Conservation (phyloP, 805 yeast genomes). For the Pichia rugopelliculosa region DNA sequence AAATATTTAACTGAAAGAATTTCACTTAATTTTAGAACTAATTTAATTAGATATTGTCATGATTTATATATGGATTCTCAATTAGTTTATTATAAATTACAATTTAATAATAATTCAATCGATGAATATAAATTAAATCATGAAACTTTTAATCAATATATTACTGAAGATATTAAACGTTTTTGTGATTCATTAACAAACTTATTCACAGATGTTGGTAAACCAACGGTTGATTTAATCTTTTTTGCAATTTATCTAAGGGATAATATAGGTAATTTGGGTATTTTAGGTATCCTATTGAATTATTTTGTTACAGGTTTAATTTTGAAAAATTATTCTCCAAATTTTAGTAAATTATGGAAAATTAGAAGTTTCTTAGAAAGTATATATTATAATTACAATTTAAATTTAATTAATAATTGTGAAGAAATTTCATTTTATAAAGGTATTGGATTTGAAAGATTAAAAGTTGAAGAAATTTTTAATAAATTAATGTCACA, state of each 20-base stretch:
- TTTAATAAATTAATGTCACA: constrained; percentile 45
- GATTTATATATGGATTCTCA: constrained; percentile 78
- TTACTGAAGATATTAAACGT: constrained; percentile 75
- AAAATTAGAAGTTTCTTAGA: constrained; percentile 70
- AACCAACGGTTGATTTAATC: constrained; percentile 80
- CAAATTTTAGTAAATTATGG: constrained; percentile 75
- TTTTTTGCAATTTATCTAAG: constrained; percentile 79
- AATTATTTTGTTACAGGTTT: constrained; percentile 79
- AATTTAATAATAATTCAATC: constrained; percentile 42
- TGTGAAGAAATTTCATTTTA: constrained; percentile 93
- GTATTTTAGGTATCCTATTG: constrained; percentile 70
- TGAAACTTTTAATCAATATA: constrained; percentile 77
- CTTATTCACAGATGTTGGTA: constrained; percentile 81
- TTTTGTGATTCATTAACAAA: constrained; percentile 78
- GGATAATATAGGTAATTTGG: constrained; percentile 81
- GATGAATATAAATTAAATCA: constrained; percentile 29
- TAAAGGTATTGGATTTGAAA: constrained; percentile 80
- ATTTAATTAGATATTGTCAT: constrained; percentile 77
- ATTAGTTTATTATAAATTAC: constrained; percentile 76
- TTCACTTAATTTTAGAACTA: constrained; percentile 78
- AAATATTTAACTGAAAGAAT: constrained; percentile 69
- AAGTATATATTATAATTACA: constrained; percentile 84
- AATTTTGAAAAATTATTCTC: constrained; percentile 64
- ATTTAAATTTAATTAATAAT: constrained; percentile 75
- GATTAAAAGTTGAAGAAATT: constrained; percentile 50